Conservation (phyloP, 148 eudicot species). For the Vaccinium myrtillus region DNA sequence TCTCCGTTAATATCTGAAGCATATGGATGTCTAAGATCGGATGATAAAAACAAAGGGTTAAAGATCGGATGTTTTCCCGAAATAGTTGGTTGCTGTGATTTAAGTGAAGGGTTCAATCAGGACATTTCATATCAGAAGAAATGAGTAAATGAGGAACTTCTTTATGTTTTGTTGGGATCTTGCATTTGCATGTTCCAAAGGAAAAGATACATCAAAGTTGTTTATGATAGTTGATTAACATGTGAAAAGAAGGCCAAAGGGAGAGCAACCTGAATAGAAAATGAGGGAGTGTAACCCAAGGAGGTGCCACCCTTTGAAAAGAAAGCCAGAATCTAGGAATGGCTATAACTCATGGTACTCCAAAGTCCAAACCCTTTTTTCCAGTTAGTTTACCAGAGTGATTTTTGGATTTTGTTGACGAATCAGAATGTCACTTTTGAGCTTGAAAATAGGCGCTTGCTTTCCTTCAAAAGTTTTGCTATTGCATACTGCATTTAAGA, state of each 20-base stretch:
- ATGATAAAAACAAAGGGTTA: neutral
- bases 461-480: neutral
- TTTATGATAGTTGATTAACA: too few species aligned
- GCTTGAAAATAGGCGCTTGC: neutral
- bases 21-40: neutral
- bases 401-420: neutral
- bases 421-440: neutral
- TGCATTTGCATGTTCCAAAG: neutral
- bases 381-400: neutral
- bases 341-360: neutral
- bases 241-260: too few species aligned
- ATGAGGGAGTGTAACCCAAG: neutral
- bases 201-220: neutral
- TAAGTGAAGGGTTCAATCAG: neutral
- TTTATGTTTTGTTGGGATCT: neutral
- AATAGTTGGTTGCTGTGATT: constrained; percentile 10
- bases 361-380: neutral
- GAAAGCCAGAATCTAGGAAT: neutral
- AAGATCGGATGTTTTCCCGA: neutral
- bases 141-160: neutral
- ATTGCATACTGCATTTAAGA: neutral
- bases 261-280: neutral
- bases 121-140: neutral
- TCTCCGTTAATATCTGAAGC: neutral
- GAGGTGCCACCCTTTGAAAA: neutral